These are phyloP conservation scores for Climacium dendroides DNA, from an alignment of 225 moss, liverwort and hornwort species.

Conservation along the genomic window DNA sequence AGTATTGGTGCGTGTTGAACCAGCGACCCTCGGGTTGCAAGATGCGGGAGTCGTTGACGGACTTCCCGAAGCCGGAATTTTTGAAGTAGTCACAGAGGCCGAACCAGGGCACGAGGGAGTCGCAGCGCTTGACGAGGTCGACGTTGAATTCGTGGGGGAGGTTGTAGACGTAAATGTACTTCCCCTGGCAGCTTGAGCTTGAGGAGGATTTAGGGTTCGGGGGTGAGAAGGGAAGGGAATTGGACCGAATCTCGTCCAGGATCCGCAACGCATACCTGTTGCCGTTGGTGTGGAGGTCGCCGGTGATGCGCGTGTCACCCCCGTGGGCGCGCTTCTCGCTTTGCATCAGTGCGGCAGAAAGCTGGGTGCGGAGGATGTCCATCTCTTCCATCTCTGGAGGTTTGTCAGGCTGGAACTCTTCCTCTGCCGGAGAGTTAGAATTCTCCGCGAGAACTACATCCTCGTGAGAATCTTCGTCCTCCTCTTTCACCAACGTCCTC, in stretches of 20 bases:
- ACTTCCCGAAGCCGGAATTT: constrained; percentile 58
- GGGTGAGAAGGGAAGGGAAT: not conserved
- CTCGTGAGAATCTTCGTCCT: not conserved
- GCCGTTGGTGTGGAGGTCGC: constrained; percentile 7
- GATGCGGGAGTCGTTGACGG: constrained; percentile 25
- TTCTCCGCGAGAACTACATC: not conserved
- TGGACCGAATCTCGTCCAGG: constrained; percentile 23
- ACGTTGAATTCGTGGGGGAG: constrained; percentile 68
- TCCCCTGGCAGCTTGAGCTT: constrained; percentile 19
- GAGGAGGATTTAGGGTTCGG: not conserved
- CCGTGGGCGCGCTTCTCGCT: constrained; percentile 33
- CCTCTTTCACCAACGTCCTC: constrained; percentile 1
- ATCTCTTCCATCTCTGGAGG: constrained; percentile 36
- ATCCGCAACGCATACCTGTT: constrained; percentile 22
- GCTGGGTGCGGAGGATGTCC: constrained; percentile 33
- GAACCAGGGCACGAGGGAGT: constrained; percentile 62
- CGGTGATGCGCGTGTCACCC: constrained; percentile 35
- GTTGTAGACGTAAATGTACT: constrained; percentile 63
- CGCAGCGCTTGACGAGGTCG: constrained; percentile 61
- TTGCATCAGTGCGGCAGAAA: constrained; percentile 30
- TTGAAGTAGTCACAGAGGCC: constrained; percentile 70
- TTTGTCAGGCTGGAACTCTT: constrained; percentile 7
- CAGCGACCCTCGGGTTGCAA: constrained; percentile 55
- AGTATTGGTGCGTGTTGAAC: constrained; percentile 76
- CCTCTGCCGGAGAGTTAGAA: not conserved